Base-by-base conservation (phyloP, 805 yeast species). In the Wickerhamiella sergipiensis region DNA sequence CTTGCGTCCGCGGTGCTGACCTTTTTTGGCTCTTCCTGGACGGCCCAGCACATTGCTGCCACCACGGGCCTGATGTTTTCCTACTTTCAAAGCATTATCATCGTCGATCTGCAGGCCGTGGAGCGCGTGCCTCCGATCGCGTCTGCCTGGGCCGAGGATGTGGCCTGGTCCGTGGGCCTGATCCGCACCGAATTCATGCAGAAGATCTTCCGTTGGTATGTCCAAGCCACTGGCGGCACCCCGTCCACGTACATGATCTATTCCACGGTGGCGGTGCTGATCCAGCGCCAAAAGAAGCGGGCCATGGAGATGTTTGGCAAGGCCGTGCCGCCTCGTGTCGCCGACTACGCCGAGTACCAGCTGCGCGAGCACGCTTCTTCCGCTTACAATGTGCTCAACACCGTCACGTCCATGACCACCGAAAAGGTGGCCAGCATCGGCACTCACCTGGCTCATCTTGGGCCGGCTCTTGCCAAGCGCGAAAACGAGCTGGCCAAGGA, bases 161-260 rank as follows among this genome's bases (percentile, higher is more conserved):
- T 89, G 61, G 88, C 87, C 26, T 89, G 97, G 97, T 85, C 95
- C 1, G 85, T 89, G 84, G 97, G 97, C 2, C 72, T 89, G 53
- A 85, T 89, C 58, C 72, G 82, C 63, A 76, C 84, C 42, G 60
- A 62, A 2, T 89, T 88, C 64, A 85, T 89, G 95, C 95, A 89
- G 67, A 66, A 72, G 43, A 84, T 87, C 55, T 83, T 92, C 57
- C 78, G 82, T 64, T 90, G 98, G 98, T 90, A 90, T 66, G 81
- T 90, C 49, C 96, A 90, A 69, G 72, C 92, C 26, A 88, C 97
- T 1, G 97, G 97, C 47, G 97, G 97, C 43, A 67, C 75, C 1
- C 95, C 96, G 31, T 68, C 84, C 5, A 72, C 82, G 43, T 79
- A 81, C 61, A 69, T 85, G 55, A 43, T 56, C 4, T 75, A 80